These are phyloP conservation scores for Athelia sp. DNA, from an alignment of 1,284 basidiomycete species.

Conservation along the genomic window DNA sequence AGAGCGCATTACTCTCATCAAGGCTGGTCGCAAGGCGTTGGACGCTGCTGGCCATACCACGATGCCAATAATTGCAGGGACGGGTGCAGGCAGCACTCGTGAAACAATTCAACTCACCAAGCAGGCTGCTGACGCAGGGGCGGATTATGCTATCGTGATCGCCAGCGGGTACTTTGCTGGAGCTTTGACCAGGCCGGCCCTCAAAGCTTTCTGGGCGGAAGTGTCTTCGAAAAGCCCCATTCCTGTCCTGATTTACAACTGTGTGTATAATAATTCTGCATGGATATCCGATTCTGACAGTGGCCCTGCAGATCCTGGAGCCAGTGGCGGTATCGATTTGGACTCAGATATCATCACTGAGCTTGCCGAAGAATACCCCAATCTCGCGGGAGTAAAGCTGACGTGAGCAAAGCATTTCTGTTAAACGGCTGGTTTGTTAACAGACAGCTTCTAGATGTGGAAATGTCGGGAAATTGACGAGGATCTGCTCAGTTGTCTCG, in stretches of 20 bases:
- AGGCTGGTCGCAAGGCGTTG: slow-evolving; percentile 65
- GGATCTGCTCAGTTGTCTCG: slow-evolving; percentile 70
- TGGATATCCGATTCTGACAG: slow-evolving; percentile 2
- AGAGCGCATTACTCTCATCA: slow-evolving; percentile 70
- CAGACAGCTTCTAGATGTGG: slow-evolving; percentile 56
- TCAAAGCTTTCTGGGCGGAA: slow-evolving; percentile 78
- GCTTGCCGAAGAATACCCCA: slow-evolving; percentile 68
- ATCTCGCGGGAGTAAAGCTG: slow-evolving; percentile 81
- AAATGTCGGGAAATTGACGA: slow-evolving; percentile 85
- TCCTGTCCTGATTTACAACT: slow-evolving; percentile 90
- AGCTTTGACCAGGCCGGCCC: slow-evolving; percentile 58
- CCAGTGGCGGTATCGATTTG: slow-evolving; percentile 79
- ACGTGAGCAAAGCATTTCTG: slow-evolving; percentile 49
- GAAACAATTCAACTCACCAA: slow-evolving; percentile 72
- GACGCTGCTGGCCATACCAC: slow-evolving; percentile 57
- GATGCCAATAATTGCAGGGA: slow-evolving; percentile 77
- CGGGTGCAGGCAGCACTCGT: slow-evolving; percentile 77
- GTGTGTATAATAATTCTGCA: slow-evolving; percentile 35
- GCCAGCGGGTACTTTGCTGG: slow-evolving; percentile 84
- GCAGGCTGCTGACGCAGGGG: slow-evolving; percentile 76
- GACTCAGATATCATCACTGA: slow-evolving; percentile 83
- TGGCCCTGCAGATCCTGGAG: slow-evolving; percentile 61
- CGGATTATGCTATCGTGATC: slow-evolving; percentile 84
- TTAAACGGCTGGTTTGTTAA: slow-evolving; percentile 1
- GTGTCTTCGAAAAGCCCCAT: slow-evolving; percentile 76